A percentile compares a stretch with the other conserved stretches of the same genome.
Evolutionary conservation across 192 early-diverging fungal species (phyloP).

Genomic region (Entomortierella chlamydospora): DNA sequence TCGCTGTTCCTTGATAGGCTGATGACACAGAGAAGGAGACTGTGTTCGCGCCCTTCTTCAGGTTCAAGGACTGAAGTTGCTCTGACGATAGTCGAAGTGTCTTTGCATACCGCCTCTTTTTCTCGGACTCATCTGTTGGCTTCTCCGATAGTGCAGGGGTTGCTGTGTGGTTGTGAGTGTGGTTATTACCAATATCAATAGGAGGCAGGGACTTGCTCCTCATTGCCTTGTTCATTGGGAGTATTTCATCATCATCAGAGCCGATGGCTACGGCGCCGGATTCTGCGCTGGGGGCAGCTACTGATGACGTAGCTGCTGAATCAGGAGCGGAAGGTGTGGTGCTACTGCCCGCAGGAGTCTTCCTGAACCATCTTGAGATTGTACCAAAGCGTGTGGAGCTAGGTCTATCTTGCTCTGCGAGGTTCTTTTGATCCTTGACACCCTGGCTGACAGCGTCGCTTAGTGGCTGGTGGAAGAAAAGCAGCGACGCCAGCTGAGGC

Average conservation of each 20-base stretch:
- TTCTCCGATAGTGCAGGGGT: conserved; percentile 34
- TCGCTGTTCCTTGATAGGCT: conserved; percentile 78
- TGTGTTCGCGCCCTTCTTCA: conserved; percentile 90
- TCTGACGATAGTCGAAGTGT: conserved; percentile 91
- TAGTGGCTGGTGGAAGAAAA: conserved; percentile 69
- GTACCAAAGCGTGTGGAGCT: conserved; percentile 49
- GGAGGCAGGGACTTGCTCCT: conserved; percentile 48
- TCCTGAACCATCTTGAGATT: conserved; percentile 52
- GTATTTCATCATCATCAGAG: conserved; percentile 18
- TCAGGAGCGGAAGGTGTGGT: conserved; percentile 25
- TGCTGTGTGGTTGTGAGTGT: conserved; percentile 26
- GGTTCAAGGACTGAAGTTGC: conserved; percentile 82
- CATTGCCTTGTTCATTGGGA: conserved; percentile 32
- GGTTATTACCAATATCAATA: conserved; percentile 13
- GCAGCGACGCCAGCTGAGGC: conserved; percentile 68
- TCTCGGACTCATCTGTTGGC: background rate
- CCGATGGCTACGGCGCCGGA: conserved; percentile 15
- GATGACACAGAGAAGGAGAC: conserved; percentile 90
- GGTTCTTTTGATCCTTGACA: conserved; percentile 38
- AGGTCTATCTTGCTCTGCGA: conserved; percentile 24
- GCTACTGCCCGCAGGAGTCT: conserved; percentile 20
- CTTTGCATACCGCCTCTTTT: conserved; percentile 79
- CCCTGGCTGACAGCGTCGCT: conserved; percentile 35
- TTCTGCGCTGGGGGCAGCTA: background rate
- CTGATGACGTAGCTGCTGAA: background rate